phyloP scores from a whole-genome alignment of 176 grass and related monocot genomes.

The Oryza nivara region DNA sequence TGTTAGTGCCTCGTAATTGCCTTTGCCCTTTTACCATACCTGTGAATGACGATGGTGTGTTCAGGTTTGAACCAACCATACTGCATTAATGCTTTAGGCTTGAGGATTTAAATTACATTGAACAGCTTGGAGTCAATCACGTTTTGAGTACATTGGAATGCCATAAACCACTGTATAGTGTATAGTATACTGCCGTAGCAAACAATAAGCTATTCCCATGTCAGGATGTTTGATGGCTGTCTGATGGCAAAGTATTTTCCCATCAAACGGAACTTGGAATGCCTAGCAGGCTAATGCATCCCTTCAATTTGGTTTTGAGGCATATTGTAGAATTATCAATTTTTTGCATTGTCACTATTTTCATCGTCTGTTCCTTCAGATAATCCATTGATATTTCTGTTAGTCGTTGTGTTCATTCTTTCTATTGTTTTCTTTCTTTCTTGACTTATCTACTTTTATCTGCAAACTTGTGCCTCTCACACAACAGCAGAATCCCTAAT shows the following conservation, averaged over 20 bases:
- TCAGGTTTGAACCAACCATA: not conserved
- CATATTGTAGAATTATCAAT: not conserved
- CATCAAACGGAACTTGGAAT: not conserved
- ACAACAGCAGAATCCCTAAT: not conserved
- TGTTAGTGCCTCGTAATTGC: not conserved
- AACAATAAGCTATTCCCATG: not conserved
- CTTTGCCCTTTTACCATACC: slow-evolving; percentile 19
- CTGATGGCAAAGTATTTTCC: not conserved
- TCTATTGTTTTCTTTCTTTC: not conserved
- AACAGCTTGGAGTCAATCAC: not conserved
- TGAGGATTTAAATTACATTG: not conserved
- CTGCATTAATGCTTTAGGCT: not conserved
- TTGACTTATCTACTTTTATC: not conserved
- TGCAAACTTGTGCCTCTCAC: not conserved
- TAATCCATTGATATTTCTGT: not conserved
- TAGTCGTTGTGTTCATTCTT: not conserved
- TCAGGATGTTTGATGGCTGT: not conserved
- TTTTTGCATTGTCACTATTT: not conserved
- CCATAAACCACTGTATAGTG: not conserved
- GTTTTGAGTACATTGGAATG: not conserved
- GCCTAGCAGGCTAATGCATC: not conserved
- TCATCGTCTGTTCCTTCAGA: not conserved
- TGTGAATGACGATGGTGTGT: not conserved
- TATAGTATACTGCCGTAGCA: not conserved
- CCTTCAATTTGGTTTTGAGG: not conserved